phyloP scores from a whole-genome alignment of 352 stramenopile genomes.

The Blastocystis hominis region DNA sequence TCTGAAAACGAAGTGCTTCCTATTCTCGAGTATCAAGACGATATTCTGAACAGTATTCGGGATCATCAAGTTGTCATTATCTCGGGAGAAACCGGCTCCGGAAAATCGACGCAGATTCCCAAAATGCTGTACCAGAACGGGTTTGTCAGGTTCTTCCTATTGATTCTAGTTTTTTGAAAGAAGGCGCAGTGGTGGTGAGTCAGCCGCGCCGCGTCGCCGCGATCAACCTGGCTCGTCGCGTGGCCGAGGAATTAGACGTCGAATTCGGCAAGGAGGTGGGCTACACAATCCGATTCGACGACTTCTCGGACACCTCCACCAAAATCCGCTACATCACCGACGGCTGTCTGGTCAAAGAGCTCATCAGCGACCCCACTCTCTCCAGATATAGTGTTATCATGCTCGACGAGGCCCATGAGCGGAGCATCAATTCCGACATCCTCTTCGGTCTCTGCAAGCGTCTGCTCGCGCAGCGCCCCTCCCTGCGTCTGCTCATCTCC shows the following conservation, averaged over 20 bases:
- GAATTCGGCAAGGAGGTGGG: constrained; percentile 35
- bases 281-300: constrained; percentile 67
- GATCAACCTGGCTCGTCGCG: constrained; percentile 82
- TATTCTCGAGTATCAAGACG: not conserved
- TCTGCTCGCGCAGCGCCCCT: constrained; percentile 63
- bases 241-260: constrained; percentile 78
- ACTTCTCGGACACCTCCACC: constrained; percentile 70
- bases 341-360: constrained; percentile 67
- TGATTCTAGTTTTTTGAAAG: constrained; percentile 48
- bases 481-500: constrained; percentile 80
- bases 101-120: constrained; percentile 75
- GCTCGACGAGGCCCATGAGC: constrained; percentile 83
- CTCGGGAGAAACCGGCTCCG: constrained; percentile 84
- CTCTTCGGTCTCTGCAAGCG: constrained; percentile 77
- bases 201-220: constrained; percentile 87
- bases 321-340: constrained; percentile 78
- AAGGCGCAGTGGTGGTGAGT: constrained; percentile 19
- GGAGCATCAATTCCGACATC: constrained; percentile 79
- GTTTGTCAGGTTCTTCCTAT: not conserved
- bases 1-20: constrained; percentile 1
- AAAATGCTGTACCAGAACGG: constrained; percentile 38
- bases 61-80: constrained; percentile 67
- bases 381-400: constrained; percentile 75
- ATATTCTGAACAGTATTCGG: constrained; percentile 30
- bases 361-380: constrained; percentile 74